Evolutionary conservation across 352 stramenopile genomes (phyloP).

Genomic region (Phytophthora nicotianae): DNA sequence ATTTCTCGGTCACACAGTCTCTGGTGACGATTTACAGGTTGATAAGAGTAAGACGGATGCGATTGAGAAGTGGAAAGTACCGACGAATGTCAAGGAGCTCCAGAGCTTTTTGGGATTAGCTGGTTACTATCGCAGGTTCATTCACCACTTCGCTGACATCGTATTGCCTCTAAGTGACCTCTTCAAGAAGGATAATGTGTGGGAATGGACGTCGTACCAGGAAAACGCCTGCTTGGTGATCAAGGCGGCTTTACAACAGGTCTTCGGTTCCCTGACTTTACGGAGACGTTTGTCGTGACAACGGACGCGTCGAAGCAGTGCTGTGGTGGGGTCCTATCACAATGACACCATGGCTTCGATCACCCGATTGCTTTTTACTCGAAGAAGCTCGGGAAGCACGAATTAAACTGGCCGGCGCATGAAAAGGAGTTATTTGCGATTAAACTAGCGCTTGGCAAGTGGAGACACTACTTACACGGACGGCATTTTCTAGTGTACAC

Average conservation of each 20-base stretch:
- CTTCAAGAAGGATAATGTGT: not conserved
- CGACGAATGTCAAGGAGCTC: constrained; percentile 29
- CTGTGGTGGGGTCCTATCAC: not conserved
- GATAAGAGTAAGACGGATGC: constrained; percentile 28
- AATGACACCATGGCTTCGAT: not conserved
- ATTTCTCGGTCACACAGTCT: constrained; percentile 39
- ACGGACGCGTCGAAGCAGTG: not conserved
- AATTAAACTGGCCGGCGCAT: not conserved
- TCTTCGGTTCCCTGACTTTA: not conserved
- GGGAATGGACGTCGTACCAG: not conserved
- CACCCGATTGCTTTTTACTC: constrained; percentile 1
- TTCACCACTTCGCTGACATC: not conserved
- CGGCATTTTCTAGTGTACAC: not conserved
- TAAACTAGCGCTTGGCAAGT: not conserved
- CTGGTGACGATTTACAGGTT: constrained; percentile 14
- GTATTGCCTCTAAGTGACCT: not conserved
- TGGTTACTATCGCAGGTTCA: constrained; percentile 34
- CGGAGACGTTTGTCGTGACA: not conserved
- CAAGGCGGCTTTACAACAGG: not conserved
- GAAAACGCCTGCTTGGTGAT: not conserved
- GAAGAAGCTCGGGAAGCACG: not conserved
- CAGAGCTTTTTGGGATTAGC: constrained; percentile 34
- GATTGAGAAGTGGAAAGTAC: constrained; percentile 22
- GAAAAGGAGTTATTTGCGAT: constrained; percentile 4
- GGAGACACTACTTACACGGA: not conserved